Evolutionary conservation across 306 rosid genomes (phyloP).

Genomic region (Argentina anserina): DNA sequence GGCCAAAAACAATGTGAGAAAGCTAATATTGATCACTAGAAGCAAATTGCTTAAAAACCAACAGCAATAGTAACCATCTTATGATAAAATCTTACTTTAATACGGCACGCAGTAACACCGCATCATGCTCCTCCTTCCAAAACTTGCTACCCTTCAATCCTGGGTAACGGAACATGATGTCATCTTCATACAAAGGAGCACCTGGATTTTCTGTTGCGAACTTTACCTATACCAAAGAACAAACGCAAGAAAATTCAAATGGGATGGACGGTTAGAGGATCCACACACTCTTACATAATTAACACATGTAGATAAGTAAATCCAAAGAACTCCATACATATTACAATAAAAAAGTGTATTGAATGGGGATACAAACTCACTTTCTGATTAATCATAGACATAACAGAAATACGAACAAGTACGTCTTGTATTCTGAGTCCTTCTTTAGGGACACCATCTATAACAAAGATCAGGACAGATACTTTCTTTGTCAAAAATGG

Average conservation of each 20-base stretch:
- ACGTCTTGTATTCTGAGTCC: constrained; percentile 92
- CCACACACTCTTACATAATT: too few relatives aligned
- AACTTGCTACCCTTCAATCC: constrained; percentile 76
- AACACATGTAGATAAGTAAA: neutral
- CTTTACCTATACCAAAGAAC: constrained; percentile 52
- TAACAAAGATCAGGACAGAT: constrained; percentile 27
- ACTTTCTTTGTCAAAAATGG: neutral
- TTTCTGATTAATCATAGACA: constrained; percentile 69
- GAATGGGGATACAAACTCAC: constrained; percentile 42
- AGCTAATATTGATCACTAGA: neutral
- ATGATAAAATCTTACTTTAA: constrained; percentile 51
- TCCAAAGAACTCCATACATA: neutral
- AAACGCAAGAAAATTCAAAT: constrained; percentile 12
- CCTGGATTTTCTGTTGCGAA: constrained; percentile 52
- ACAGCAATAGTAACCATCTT: neutral
- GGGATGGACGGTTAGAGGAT: neutral
- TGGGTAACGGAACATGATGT: constrained; percentile 64
- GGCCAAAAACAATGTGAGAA: neutral
- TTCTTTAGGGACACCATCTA: constrained; percentile 98
- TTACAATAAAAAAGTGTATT: neutral
- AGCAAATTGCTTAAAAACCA: constrained; percentile 4
- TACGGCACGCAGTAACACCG: constrained; percentile 62
- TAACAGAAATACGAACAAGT: constrained; percentile 79
- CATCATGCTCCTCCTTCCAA: constrained; percentile 95
- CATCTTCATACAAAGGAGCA: constrained; percentile 62